A percentile compares a stretch with the other conserved stretches of the same genome.
These are phyloP conservation scores for Achaetomiella virescens DNA, from an alignment of 495 filamentous ascomycete genomes.

Conservation along the genomic window DNA sequence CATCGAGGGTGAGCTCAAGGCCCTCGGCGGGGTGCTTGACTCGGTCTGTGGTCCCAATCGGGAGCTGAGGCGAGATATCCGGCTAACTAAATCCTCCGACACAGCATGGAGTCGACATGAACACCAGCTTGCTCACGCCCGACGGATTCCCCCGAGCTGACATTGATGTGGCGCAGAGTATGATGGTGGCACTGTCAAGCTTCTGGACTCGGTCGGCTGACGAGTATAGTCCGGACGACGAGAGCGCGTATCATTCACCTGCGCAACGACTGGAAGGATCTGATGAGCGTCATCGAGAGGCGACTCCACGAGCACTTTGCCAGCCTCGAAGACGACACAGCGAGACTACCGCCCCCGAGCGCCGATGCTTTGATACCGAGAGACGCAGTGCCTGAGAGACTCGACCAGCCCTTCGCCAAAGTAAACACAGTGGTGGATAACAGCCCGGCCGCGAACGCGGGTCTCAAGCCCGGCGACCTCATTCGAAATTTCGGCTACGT, in stretches of 20 bases:
- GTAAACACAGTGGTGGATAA: constrained; percentile 74
- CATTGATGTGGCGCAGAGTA: constrained; percentile 93
- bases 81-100: constrained; percentile 15
- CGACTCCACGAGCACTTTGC: constrained; percentile 77
- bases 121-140: constrained; percentile 75
- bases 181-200: constrained; percentile 13
- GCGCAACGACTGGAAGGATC: constrained; percentile 84
- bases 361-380: constrained; percentile 16
- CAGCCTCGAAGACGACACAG: constrained; percentile 33
- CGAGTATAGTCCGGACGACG: constrained; percentile 71
- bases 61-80: not conserved
- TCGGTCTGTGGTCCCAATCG: constrained; percentile 55
- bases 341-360: not conserved
- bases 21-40: constrained; percentile 75
- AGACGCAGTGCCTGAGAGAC: constrained; percentile 33
- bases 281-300: constrained; percentile 77
- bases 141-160: constrained; percentile 93
- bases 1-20: constrained; percentile 77
- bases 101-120: constrained; percentile 92
- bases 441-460: constrained; percentile 80
- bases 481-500: constrained; percentile 79
- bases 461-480: constrained; percentile 74
- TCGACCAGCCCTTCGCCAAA: constrained; percentile 76
- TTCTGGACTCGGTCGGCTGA: constrained; percentile 13
- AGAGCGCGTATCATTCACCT: constrained; percentile 82